A percentile compares a stretch with the other conserved stretches of the same genome.
Evolutionary conservation across 345 rosid genomes (phyloP).

Genomic region (Populus simonii): DNA sequence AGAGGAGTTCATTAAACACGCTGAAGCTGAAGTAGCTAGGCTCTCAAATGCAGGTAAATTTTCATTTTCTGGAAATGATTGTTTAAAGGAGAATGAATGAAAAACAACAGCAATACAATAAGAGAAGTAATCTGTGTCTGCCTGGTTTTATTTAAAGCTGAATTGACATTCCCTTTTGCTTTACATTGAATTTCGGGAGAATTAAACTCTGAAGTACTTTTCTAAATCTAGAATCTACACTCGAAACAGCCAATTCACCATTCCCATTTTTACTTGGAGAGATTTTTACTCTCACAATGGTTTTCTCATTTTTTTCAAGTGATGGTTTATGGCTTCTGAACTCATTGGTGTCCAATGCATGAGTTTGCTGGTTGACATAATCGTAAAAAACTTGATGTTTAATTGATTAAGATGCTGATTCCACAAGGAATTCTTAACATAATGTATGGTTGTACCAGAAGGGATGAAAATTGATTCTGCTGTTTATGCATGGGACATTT

Average conservation of each 20-base stretch:
- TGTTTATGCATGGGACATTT: no score
- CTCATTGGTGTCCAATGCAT: background rate
- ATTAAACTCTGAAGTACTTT: background rate
- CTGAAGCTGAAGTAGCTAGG: constrained; percentile 81
- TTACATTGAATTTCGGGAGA: background rate
- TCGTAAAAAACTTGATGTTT: background rate
- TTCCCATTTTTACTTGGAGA: background rate
- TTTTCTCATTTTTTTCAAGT: background rate
- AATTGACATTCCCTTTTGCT: background rate
- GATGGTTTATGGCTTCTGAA: background rate
- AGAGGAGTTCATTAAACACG: constrained; percentile 59
- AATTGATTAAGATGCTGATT: background rate
- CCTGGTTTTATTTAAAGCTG: background rate
- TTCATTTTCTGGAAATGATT: constrained; percentile 1
- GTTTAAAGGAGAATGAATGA: background rate
- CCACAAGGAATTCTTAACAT: background rate
- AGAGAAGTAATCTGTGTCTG: background rate
- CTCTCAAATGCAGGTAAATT: constrained; percentile 81
- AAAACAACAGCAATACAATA: background rate
- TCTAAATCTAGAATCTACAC: background rate
- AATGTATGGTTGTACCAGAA: background rate
- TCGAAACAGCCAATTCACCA: background rate
- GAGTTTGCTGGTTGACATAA: background rate
- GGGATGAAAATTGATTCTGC: background rate
- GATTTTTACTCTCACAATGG: background rate